Evolutionary conservation across 2,329 filamentous ascomycete genomes (phyloP).

Genomic region (Clarireedia hainanense): DNA sequence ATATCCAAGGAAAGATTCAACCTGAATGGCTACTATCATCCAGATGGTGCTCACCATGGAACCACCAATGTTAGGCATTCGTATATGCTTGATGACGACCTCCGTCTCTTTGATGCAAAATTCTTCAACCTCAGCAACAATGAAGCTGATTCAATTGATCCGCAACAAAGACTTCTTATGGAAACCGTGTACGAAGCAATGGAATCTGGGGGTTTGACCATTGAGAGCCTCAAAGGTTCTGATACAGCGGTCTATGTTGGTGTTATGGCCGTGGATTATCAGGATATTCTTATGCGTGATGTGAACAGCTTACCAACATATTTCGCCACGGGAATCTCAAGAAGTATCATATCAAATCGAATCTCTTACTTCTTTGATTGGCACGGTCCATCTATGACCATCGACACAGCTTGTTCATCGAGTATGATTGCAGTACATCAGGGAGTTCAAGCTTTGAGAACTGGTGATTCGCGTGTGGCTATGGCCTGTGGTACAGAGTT

Average conservation of each 20-base stretch:
- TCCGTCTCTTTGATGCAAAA: not conserved
- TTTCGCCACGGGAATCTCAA: conserved; percentile 21
- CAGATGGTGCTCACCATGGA: conserved; percentile 27
- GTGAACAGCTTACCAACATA: not conserved
- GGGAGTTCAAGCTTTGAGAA: conserved; percentile 40
- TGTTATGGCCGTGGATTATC: conserved; percentile 29
- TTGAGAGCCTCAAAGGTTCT: not conserved
- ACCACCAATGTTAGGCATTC: conserved; percentile 9
- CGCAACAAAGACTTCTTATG: not conserved
- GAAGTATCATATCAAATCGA: conserved; percentile 42
- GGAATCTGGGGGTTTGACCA: not conserved
- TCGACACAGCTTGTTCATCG: conserved; percentile 51
- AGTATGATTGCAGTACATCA: conserved; percentile 46
- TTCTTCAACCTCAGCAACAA: not conserved
- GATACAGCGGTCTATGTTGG: conserved; percentile 37
- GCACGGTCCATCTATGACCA: conserved; percentile 39
- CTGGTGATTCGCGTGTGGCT: conserved; percentile 35
- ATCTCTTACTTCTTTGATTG: conserved; percentile 48
- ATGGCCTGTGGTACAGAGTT: conserved; percentile 30
- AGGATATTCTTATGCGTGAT: not conserved
- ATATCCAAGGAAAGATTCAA: conserved; percentile 34
- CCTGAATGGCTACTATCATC: conserved; percentile 44
- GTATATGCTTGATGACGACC: not conserved
- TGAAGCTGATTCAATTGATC: not conserved
- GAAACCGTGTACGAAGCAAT: not conserved